Evolutionary conservation across 2,329 filamentous ascomycete genomes (phyloP), one percentile per base, ranked within the genome.

Genomic region (Penicillium polonicum): DNA sequence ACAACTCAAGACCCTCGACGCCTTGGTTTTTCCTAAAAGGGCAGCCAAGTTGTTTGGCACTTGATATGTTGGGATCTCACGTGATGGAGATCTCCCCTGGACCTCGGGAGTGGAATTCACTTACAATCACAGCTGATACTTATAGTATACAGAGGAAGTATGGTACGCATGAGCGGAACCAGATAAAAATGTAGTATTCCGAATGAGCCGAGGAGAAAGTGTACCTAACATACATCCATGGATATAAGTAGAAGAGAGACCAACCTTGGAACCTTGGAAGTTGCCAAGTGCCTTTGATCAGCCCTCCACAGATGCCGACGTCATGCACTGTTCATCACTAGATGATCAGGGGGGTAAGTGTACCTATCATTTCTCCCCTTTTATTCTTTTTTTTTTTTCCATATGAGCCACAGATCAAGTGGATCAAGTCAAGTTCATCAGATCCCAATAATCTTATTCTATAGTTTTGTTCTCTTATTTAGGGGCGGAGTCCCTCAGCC

Each of bases 301-400:
- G 13, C 25, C 31, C 17, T 33, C 5, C 23, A 27, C 52, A 36
- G 41, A 53, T 56, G 19, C 52, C 57, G 56, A 65, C 62, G 64
- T 66, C 64, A 66, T 66, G 59, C 41, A 60, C 19, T 52, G 48
- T 50, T 59, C 58, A 63, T 61, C 48, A 54, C 50, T 52, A 12
- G 29, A 36, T 33, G 54, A 61, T 63, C 60, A 60, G 59, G 58
- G 60, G 58, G 35, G n/a, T 3, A n/a, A 15, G 13, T n/a, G 23
- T 43, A 10, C 23, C 41, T 42, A 42, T 43, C 41, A 44, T n/a
- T 19, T n/a, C 17, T 33, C 29, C 31, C 41, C 27, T n/a, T 29
- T 38, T 41, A 48, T 35, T 29, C 4, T 13, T 33, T 8, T 17
- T 4, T 33, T 31, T 8, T 35, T 12, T 42, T 31, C 17, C 21